Evolutionary conservation across 2,329 filamentous ascomycete species (phyloP), one percentile per base, ranked within the genome.

Genomic region (Pseudogymnoascus sp.): DNA sequence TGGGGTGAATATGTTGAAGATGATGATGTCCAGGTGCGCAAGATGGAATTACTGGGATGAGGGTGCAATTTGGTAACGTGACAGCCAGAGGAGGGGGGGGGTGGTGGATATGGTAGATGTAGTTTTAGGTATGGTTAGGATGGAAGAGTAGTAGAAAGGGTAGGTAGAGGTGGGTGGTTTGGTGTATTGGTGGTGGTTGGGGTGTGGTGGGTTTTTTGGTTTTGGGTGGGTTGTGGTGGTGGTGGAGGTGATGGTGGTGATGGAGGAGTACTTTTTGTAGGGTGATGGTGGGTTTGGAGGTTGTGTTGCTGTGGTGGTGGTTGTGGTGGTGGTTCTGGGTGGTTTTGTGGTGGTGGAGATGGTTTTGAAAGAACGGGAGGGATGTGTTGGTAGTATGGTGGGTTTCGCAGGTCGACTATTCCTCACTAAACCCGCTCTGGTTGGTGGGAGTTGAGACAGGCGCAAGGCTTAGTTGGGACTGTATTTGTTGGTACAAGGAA

Each of bases 121-220:
- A 25, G 42, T 25, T 23, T 23, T 61, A 38, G 61, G 64, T 60
- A 42, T 40, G 37, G 42, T 40, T 60, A 44, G 63, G 63, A 59
- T 63, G 61, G 64, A 66, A 34, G 36, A 23, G 59, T 16, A n/a
- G 37, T 38, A 38, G 37, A 8, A 62, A 53, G 65, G 21, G 53
- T 59, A 18, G n/a, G 21, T 21, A 31, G 21, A 37, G 25, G n/a
- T 25, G 5, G 31, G 37, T 59, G 64, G 64, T 66, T 63, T 61
- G 62, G 61, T 62, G 64, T 65, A 56, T 63, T 64, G 64, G 36
- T 64, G 59, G 63, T 63, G 56, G 61, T 25, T 59, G 34, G 61
- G 38, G 50, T 59, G 63, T 37, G 46, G 63, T 28, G 38, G 63
- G 46, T 42, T 23, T 21, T 21, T 28, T 44, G 34, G 42, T 12